Conservation (phyloP, 140 eudicot genomes). For the Erigeron philadelphicus region DNA sequence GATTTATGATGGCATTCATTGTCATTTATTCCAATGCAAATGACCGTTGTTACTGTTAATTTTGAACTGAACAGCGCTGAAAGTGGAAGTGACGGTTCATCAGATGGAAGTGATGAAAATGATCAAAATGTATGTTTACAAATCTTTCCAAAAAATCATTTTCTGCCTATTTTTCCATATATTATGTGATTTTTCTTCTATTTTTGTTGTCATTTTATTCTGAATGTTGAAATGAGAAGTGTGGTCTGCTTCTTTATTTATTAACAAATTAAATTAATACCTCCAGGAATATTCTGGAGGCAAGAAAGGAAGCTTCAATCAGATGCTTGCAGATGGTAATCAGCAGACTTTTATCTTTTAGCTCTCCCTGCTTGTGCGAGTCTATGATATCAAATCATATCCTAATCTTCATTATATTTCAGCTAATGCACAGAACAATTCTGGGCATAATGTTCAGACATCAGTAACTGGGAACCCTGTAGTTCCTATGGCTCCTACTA, state of each 20-base stretch:
- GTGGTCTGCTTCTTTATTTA: background rate
- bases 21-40: background rate
- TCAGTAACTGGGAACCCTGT: constrained; percentile 72
- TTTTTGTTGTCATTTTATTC: background rate
- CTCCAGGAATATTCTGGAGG: constrained; percentile 58
- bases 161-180: background rate
- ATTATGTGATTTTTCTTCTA: constrained; percentile 1
- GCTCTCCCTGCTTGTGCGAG: background rate
- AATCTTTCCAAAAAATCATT: background rate
- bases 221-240: background rate
- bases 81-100: constrained; percentile 86
- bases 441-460: constrained; percentile 39
- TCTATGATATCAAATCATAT: background rate
- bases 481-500: constrained; percentile 57
- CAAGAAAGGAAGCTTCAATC: constrained; percentile 94
- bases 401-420: constrained; percentile 25
- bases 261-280: constrained; percentile 16
- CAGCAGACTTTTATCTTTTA: constrained; percentile 15
- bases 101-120: constrained; percentile 83
- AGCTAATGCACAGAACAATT: constrained; percentile 61
- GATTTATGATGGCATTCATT: background rate
- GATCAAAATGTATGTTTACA: constrained; percentile 45
- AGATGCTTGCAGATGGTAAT: constrained; percentile 96
- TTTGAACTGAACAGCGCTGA: constrained; percentile 48
- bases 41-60: constrained; percentile 1